Evolutionary conservation across 1,139 yeast species (phyloP).

Genomic region (Geotrichum klebahnii): DNA sequence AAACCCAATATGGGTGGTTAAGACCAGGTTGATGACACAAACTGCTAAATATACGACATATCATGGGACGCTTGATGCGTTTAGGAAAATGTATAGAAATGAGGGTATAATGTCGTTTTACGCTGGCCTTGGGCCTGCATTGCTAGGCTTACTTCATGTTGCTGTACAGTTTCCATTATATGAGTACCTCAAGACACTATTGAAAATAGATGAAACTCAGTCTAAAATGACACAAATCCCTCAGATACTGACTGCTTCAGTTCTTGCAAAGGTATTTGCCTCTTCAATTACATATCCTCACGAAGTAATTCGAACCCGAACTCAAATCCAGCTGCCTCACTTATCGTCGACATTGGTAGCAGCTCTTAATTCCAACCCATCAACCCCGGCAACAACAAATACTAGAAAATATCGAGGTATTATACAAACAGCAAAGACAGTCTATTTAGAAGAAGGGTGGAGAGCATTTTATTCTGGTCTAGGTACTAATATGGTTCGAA

Average conservation of each 20-base stretch:
- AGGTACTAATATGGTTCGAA: constrained; percentile 76
- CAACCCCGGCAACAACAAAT: no score
- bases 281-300: constrained; percentile 91
- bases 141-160: constrained; percentile 86
- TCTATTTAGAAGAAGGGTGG: constrained; percentile 68
- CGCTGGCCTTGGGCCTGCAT: constrained; percentile 84
- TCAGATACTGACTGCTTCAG: constrained; percentile 64
- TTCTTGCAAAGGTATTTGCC: constrained; percentile 83
- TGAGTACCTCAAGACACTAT: constrained; percentile 62
- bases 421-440: constrained; percentile 46
- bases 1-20: constrained; percentile 96
- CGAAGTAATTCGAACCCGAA: constrained; percentile 86
- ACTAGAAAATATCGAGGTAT: constrained; percentile 40
- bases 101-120: constrained; percentile 87
- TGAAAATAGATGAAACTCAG: constrained; percentile 34
- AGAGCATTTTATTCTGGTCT: constrained; percentile 88
- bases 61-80: constrained; percentile 78
- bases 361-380: constrained; percentile 26
- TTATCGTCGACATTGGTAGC: neutral
- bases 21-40: constrained; percentile 90
- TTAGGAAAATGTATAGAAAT: constrained; percentile 64
- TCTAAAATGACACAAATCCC: constrained; percentile 20
- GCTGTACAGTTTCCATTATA: constrained; percentile 97
- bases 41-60: constrained; percentile 46
- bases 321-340: constrained; percentile 57